Percentiles rank a stretch among this genome's conserved stretches.
phyloP scores from a whole-genome alignment of 1,284 basidiomycete species.

The Pascua guehoae region DNA sequence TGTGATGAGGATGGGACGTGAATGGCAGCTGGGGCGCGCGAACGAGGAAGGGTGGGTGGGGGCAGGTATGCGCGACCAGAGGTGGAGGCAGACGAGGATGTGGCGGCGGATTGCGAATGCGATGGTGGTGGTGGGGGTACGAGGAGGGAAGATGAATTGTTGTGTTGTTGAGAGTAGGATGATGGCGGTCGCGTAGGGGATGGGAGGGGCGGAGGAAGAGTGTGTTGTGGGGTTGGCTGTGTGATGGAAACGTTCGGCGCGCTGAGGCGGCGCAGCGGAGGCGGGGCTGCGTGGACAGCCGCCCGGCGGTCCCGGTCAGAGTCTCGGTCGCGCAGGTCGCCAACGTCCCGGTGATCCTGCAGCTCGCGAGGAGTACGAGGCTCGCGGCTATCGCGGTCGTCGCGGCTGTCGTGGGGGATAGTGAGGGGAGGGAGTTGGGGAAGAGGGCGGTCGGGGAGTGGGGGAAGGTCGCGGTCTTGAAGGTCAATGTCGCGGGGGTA shows the following conservation, averaged over 20 bases:
- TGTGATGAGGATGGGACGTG: slow-evolving; percentile 2
- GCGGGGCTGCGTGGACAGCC: slow-evolving; percentile 11
- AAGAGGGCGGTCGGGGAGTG: too few relatives aligned
- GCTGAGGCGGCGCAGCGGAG: slow-evolving; percentile 13
- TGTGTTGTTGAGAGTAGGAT: not conserved
- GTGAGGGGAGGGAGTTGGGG: too few relatives aligned
- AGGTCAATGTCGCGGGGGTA: too few relatives aligned
- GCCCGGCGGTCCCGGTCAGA: too few relatives aligned
- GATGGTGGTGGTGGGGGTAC: slow-evolving; percentile 1
- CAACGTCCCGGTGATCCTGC: too few relatives aligned
- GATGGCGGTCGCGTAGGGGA: not conserved
- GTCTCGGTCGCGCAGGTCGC: too few relatives aligned
- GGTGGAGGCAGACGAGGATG: not conserved
- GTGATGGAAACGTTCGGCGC: slow-evolving; percentile 3
- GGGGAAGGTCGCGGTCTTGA: too few relatives aligned
- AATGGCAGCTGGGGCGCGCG: slow-evolving; percentile 15
- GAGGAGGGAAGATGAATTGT: not conserved
- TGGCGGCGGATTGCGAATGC: too few relatives aligned
- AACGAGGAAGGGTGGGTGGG: slow-evolving; percentile 7
- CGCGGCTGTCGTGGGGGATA: too few relatives aligned
- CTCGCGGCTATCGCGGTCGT: too few relatives aligned
- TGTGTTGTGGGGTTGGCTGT: too few relatives aligned
- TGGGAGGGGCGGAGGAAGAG: not conserved
- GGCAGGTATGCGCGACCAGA: slow-evolving; percentile 5
- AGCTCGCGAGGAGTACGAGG: too few relatives aligned